phyloP scores from a whole-genome alignment of 2,329 filamentous ascomycete genomes.

The Achaetomium macrosporum region DNA sequence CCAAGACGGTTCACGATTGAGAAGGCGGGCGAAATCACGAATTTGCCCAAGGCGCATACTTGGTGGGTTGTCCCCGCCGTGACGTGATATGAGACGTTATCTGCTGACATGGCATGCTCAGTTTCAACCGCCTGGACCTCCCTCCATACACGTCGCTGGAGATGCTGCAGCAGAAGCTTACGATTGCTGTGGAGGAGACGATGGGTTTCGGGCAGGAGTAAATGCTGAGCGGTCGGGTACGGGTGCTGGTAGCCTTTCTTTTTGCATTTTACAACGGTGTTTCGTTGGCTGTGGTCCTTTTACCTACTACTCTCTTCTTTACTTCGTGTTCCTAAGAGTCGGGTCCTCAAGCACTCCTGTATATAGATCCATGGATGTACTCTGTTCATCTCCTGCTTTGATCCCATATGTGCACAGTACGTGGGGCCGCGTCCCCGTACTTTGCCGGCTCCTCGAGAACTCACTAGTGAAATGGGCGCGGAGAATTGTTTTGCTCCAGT shows the following conservation, averaged over 20 bases:
- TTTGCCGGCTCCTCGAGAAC: no score
- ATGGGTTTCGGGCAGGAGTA: constrained; percentile 99
- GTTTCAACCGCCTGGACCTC: constrained; percentile 95
- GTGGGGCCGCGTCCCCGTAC: no score
- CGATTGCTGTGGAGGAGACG: constrained; percentile 96
- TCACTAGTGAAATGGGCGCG: no score
- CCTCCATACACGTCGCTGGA: constrained; percentile 90
- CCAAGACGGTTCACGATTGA: constrained; percentile 96
- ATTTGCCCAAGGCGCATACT: constrained; percentile 94
- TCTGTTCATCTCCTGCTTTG: no score
- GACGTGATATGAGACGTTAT: constrained; percentile 8
- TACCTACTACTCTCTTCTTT: not conserved
- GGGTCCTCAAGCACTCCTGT: no score
- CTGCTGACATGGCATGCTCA: constrained; percentile 35
- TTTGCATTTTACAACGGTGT: not conserved
- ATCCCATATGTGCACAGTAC: no score
- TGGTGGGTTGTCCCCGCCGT: constrained; percentile 56
- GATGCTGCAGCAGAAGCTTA: constrained; percentile 79
- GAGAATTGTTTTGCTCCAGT: no score
- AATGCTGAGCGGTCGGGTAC: constrained; percentile 3
- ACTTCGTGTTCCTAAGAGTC: not conserved
- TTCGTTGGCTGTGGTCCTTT: constrained; percentile 2
- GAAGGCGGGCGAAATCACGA: constrained; percentile 85
- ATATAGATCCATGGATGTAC: no score
- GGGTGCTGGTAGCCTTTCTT: not conserved